These are phyloP conservation scores for Acacia confusa DNA, from an alignment of 306 rosid genomes.

Conservation along the genomic window DNA sequence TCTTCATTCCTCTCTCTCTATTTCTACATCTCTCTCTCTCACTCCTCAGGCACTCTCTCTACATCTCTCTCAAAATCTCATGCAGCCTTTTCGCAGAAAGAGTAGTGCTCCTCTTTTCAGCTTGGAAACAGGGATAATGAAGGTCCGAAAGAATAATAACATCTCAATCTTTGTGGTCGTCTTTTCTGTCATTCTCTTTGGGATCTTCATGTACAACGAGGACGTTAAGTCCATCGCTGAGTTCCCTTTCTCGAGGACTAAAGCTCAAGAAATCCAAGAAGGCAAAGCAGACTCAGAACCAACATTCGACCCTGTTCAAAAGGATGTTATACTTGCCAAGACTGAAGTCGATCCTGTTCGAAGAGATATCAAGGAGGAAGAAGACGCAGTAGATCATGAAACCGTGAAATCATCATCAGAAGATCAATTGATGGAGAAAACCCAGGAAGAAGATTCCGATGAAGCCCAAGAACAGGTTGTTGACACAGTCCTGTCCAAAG, in stretches of 20 bases:
- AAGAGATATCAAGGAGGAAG: constrained; percentile 32
- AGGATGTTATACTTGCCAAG: not conserved
- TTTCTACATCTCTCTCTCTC: constrained; percentile 34
- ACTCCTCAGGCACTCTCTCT: not conserved
- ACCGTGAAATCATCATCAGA: constrained; percentile 36
- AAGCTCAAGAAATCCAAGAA: constrained; percentile 64
- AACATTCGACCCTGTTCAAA: not conserved
- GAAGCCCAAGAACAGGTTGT: constrained; percentile 53
- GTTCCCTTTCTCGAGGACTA: constrained; percentile 74
- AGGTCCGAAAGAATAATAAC: constrained; percentile 76
- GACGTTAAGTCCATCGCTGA: constrained; percentile 93
- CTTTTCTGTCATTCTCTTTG: constrained; percentile 78
- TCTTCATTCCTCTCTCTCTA: constrained; percentile 43
- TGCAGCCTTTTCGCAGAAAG: constrained; percentile 81
- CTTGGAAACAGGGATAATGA: constrained; percentile 66
- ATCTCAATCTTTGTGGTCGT: constrained; percentile 75
- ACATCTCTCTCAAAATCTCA: constrained; percentile 26
- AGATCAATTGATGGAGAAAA: constrained; percentile 42
- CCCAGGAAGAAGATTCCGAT: constrained; percentile 43
- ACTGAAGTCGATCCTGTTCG: not conserved
- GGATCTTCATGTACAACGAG: constrained; percentile 92
- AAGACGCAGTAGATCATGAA: not conserved
- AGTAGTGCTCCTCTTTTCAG: constrained; percentile 48
- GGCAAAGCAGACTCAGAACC: not conserved
- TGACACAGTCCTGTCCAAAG: constrained; percentile 29